phyloP scores from a whole-genome alignment of 192 early-diverging fungal genomes.

The Cetraspora pellucida region DNA sequence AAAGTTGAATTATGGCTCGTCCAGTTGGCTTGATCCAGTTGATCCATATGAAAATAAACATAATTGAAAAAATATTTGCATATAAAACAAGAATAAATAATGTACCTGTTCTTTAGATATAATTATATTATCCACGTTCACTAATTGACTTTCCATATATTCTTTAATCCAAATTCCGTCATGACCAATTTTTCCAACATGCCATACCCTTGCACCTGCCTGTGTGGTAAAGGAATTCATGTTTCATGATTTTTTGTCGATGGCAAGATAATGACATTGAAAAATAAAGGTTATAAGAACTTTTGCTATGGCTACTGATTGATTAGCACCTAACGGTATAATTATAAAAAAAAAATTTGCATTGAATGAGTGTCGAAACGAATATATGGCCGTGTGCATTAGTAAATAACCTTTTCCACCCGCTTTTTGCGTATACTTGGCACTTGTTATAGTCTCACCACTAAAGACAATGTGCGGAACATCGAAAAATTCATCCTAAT shows the following conservation, averaged over 20 bases:
- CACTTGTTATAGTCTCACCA: conserved; percentile 45
- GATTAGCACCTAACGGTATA: conserved; percentile 72
- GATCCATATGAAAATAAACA: too few species aligned
- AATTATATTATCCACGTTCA: conserved; percentile 64
- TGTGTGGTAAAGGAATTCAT: conserved; percentile 26
- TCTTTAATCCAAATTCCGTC: conserved; percentile 82
- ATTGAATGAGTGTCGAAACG: not conserved
- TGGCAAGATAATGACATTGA: not conserved
- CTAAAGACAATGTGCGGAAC: conserved; percentile 72
- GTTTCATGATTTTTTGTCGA: not conserved
- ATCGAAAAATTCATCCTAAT: conserved; percentile 68
- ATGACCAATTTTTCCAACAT: conserved; percentile 79
- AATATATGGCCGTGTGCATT: not conserved
- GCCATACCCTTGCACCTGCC: conserved; percentile 65
- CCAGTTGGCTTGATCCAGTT: conserved; percentile 62
- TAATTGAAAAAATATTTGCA: conserved; percentile 8
- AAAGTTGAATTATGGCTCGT: conserved; percentile 85
- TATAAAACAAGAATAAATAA: not conserved
- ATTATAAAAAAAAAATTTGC: not conserved
- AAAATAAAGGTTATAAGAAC: conserved; percentile 36
- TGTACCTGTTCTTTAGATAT: conserved; percentile 54
- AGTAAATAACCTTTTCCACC: conserved; percentile 5
- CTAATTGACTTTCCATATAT: conserved; percentile 62
- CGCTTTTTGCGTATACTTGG: not conserved
- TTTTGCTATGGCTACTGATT: conserved; percentile 80